Conservation (phyloP, 495 filamentous ascomycete species). For the Neurospora sp. region DNA sequence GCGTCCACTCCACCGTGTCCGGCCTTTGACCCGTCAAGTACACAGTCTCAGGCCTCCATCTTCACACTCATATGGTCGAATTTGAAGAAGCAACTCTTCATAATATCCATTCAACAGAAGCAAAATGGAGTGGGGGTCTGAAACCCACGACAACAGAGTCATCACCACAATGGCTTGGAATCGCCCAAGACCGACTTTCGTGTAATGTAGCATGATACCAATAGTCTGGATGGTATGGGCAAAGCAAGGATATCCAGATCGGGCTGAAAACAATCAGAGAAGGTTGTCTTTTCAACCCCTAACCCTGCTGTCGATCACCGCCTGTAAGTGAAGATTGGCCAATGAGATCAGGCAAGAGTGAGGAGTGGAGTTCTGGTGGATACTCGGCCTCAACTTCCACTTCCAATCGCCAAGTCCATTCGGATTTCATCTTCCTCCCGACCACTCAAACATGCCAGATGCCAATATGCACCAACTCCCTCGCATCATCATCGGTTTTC, state of each 20-base stretch:
- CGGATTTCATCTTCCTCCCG: neutral
- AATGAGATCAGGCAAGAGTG: neutral
- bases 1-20: neutral
- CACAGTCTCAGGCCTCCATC: neutral
- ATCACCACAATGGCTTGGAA: neutral
- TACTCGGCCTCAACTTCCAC: neutral
- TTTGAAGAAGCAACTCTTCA: neutral
- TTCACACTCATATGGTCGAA: neutral
- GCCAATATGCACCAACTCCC: neutral
- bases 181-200: neutral
- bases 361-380: fast-evolving
- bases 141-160: neutral
- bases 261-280: neutral
- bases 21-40: neutral
- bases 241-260: neutral
- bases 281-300: neutral
- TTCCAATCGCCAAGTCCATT: neutral
- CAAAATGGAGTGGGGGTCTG: neutral
- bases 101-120: neutral
- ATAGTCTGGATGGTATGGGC: neutral
- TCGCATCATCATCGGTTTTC: neutral
- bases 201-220: neutral
- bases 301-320: neutral
- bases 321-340: neutral
- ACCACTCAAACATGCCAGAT: neutral